Evolutionary conservation across 371 early-diverging fungal species (phyloP), one percentile per base, ranked within the genome.

Genomic region (Rhizopus arrhizus): DNA sequence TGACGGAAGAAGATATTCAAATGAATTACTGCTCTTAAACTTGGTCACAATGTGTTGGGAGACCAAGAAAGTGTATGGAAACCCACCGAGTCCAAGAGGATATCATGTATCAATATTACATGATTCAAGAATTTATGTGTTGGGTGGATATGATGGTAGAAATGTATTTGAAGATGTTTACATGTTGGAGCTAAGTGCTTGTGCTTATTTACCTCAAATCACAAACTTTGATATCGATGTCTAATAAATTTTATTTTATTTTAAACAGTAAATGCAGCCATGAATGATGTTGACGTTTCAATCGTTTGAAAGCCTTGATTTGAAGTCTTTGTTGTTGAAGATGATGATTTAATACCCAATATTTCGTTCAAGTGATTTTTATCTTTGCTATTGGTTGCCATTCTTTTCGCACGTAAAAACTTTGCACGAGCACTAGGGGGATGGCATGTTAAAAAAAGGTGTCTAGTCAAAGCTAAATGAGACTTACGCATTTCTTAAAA

Each of bases 31-130:
- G 35, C 69, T 95, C 64, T 83, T 95, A 31, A 92, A 95, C 70
- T 77, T 95, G 85, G 87, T 91, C 16, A 90, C 90, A 5, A 87
- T 91, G 86, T 71, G 77, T 28, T 94, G 92, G 93, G 92, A 94
- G 69, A 74, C 78, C n/a, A 75, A 90, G 12, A 85, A 78, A 38
- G 78, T 89, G 6, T 89, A 85, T 57, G 95, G 95, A 3, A 61
- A 64, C 22, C 76, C 84, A 31, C 93, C 90, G 32, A 59, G 61
- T 48, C 82, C 85, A 4, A 80, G 95, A 46, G 95, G 94, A 9
- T 95, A 95, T 69, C 94, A 94, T 68, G 84, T 93, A 9, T 71
- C 89, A 1, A 81, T 90, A 6, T 67, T 94, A 40, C 78, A 87
- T 63, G 95, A 95, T 66, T 87, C 88, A n/a, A 77, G 95, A 31